Conservation (phyloP, 208 protist species). For the Acanthamoeba healyi region DNA sequence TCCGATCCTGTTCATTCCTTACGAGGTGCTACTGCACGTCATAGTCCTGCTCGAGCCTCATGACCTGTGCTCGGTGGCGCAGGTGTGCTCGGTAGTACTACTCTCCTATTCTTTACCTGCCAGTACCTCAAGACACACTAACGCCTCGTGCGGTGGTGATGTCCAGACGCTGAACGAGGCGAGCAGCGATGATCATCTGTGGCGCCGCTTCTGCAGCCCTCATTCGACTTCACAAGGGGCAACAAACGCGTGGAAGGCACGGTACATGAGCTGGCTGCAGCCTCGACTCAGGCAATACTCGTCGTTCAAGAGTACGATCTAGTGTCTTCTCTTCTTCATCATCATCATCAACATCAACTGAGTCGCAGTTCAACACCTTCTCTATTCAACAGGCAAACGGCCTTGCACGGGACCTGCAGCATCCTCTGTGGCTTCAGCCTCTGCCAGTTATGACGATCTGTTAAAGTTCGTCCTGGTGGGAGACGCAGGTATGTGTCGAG, state of each 20-base stretch:
- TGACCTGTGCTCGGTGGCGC: not conserved
- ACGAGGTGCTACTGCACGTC: not conserved
- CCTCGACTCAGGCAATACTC: conserved; percentile 1
- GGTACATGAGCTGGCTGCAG: not conserved
- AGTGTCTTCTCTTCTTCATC: too few species aligned
- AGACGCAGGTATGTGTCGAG: too few species aligned
- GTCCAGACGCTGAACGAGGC: not conserved
- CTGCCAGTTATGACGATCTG: too few species aligned
- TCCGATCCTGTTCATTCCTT: not conserved
- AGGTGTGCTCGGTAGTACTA: not conserved
- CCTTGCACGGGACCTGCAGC: not conserved
- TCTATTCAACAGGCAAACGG: too few species aligned
- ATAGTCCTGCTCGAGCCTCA: not conserved
- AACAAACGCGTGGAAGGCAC: not conserved
- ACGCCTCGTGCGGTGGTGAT: too few species aligned
- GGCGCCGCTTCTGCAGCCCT: not conserved
- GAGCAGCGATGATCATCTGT: not conserved
- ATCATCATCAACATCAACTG: too few species aligned
- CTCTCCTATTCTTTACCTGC: not conserved
- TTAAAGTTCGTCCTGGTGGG: too few species aligned
- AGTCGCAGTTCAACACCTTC: too few species aligned
- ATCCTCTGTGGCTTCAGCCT: too few species aligned
- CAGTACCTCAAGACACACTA: too few species aligned
- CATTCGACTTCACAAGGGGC: not conserved
- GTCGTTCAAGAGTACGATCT: too few species aligned